Evolutionary conservation across 2,329 filamentous ascomycete genomes (phyloP).

Genomic region (Apiospora malaysiana): DNA sequence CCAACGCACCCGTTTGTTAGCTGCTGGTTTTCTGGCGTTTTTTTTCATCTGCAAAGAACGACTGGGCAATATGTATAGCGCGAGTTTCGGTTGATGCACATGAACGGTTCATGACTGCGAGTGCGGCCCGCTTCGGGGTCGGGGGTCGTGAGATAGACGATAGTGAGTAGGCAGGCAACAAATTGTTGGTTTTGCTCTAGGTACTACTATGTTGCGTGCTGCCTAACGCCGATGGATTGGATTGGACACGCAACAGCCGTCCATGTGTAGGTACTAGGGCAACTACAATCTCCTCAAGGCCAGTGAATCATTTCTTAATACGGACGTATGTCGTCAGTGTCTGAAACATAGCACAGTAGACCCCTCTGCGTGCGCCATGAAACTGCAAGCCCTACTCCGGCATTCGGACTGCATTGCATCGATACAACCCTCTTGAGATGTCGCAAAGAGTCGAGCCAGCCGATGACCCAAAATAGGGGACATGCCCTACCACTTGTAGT

Average conservation of each 20-base stretch:
- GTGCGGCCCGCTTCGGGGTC: not conserved
- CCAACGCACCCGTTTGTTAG: not conserved
- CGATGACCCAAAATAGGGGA: not conserved
- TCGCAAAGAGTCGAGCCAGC: not conserved
- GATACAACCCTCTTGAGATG: not conserved
- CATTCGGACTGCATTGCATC: slow-evolving; percentile 8
- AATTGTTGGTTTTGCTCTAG: not conserved
- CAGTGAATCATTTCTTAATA: not conserved
- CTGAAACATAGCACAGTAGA: slow-evolving; percentile 8
- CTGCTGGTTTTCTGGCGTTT: not conserved
- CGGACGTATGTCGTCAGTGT: not conserved
- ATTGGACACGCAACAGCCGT: not conserved
- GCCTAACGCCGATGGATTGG: not conserved
- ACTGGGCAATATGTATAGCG: slow-evolving; percentile 6
- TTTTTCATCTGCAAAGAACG: not conserved
- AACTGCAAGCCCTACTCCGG: not conserved
- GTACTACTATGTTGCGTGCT: not conserved
- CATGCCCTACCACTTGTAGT: not conserved
- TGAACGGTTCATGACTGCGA: not conserved
- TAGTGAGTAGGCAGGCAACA: not conserved
- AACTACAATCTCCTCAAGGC: not conserved
- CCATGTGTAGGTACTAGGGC: not conserved
- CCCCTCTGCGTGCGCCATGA: not conserved
- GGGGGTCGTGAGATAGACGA: not conserved
- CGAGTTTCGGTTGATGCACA: not conserved